Evolutionary conservation across 2,329 filamentous ascomycete species (phyloP).

Genomic region (Neonectria ditissima): DNA sequence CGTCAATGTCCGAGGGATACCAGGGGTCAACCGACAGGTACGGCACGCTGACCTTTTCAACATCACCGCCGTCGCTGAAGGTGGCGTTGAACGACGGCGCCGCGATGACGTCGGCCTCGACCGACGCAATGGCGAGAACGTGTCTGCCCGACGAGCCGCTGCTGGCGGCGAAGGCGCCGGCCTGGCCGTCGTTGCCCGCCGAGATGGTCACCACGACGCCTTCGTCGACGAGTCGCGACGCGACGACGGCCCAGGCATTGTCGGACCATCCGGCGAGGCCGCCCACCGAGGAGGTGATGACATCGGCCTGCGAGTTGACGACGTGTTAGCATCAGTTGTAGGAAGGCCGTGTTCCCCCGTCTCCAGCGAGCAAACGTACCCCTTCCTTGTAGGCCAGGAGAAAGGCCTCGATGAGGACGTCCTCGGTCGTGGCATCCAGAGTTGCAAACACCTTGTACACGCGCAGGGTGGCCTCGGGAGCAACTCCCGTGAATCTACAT

Average conservation of each 20-base stretch:
- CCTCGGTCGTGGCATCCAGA: conserved; percentile 5
- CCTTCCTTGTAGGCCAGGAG: conserved; percentile 51
- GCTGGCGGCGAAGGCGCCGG: conserved; percentile 56
- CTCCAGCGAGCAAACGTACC: conserved; percentile 23
- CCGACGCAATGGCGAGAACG: conserved; percentile 59
- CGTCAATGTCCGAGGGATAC: conserved; percentile 50
- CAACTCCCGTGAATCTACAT: conserved; percentile 39
- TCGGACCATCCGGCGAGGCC: conserved; percentile 42
- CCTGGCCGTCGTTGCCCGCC: conserved; percentile 57
- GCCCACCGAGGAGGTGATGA: conserved; percentile 51
- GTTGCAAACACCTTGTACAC: conserved; percentile 46
- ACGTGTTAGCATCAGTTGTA: background rate
- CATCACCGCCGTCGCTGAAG: conserved; percentile 41
- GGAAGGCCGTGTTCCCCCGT: background rate
- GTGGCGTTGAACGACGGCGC: conserved; percentile 44
- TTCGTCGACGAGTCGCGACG: conserved; percentile 51
- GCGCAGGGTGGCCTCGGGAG: conserved; percentile 43
- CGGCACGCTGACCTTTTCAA: conserved; percentile 42
- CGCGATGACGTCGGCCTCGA: conserved; percentile 44
- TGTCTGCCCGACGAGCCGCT: conserved; percentile 55
- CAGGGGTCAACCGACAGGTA: conserved; percentile 52
- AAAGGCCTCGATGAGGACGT: conserved; percentile 50
- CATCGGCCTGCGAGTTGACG: conserved; percentile 37
- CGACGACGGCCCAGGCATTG: conserved; percentile 49
- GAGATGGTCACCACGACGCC: conserved; percentile 58